These are phyloP conservation scores for Paramecium tetraurelia DNA, from an alignment of 73 alveolate species.

Conservation along the genomic window DNA sequence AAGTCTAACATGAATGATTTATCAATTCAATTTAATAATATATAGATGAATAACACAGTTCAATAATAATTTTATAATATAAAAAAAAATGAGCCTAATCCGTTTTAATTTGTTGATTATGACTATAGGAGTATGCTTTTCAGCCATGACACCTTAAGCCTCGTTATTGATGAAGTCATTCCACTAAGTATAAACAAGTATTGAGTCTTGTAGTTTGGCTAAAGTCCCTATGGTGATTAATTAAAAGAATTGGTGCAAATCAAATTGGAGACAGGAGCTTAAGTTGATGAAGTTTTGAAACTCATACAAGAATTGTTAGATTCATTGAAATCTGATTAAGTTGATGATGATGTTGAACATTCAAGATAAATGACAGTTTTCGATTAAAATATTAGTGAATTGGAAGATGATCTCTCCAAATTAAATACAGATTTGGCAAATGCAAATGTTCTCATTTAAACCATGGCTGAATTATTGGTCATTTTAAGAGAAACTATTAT, in stretches of 20 bases:
- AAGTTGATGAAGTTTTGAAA: slow-evolving; percentile 17
- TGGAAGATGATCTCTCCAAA: not conserved
- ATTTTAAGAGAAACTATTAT: not conserved
- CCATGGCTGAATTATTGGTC: not conserved
- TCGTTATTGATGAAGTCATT: not conserved
- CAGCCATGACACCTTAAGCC: slow-evolving; percentile 9
- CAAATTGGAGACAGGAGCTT: slow-evolving; percentile 2
- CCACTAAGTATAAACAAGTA: not conserved
- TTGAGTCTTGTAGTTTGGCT: not conserved
- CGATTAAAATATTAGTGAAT: not conserved
- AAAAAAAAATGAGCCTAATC: slow-evolving; percentile 20
- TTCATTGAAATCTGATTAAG: slow-evolving; percentile 6
- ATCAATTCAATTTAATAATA: not conserved
- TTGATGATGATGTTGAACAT: slow-evolving; percentile 27
- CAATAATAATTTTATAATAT: not conserved
- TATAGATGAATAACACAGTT: not conserved
- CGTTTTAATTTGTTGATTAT: not conserved
- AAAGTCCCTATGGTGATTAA: not conserved
- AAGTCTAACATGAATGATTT: slow-evolving; percentile 25
- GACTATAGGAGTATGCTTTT: not conserved
- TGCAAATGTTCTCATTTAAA: not conserved
- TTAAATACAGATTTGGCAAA: not conserved
- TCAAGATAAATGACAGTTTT: not conserved
- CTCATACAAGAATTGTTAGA: slow-evolving; percentile 27
- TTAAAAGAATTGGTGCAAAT: not conserved